A percentile compares a stretch with the other conserved stretches of the same genome.
These are phyloP conservation scores for Pseudopyricularia cyperi DNA, from an alignment of 2,329 filamentous ascomycete genomes.

Conservation along the genomic window DNA sequence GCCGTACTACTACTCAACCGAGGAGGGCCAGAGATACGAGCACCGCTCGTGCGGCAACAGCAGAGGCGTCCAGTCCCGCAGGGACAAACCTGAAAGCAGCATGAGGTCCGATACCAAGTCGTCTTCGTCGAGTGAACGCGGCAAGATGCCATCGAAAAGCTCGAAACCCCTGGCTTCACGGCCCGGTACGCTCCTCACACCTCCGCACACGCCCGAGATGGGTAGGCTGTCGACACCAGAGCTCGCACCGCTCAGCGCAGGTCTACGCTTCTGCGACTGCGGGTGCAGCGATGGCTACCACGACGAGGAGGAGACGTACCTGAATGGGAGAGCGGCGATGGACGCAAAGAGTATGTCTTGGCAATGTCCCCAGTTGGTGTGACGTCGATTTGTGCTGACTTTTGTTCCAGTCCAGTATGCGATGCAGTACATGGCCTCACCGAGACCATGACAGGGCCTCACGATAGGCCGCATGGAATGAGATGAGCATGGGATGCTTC, in stretches of 20 bases:
- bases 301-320: constrained; percentile 2
- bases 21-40: background rate
- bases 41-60: background rate
- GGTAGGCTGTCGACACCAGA: constrained; percentile 1
- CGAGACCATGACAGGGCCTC: background rate
- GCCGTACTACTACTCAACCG: background rate
- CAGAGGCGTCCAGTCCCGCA: background rate
- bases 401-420: background rate
- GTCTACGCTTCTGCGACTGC: constrained; percentile 3
- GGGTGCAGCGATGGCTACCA: constrained; percentile 1
- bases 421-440: background rate
- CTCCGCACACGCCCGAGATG: constrained; percentile 1
- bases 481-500: background rate
- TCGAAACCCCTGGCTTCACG: background rate
- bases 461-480: background rate
- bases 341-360: constrained; percentile 1
- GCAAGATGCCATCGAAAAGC: background rate
- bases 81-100: background rate
- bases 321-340: background rate
- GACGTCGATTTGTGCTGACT: background rate
- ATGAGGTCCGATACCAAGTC: background rate
- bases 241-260: constrained; percentile 1
- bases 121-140: background rate
- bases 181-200: background rate
- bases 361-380: background rate